A percentile compares a stretch with the other conserved stretches of the same genome.
phyloP scores from a whole-genome alignment of 2,329 filamentous ascomycete genomes.

The Ophiostoma sp. region DNA sequence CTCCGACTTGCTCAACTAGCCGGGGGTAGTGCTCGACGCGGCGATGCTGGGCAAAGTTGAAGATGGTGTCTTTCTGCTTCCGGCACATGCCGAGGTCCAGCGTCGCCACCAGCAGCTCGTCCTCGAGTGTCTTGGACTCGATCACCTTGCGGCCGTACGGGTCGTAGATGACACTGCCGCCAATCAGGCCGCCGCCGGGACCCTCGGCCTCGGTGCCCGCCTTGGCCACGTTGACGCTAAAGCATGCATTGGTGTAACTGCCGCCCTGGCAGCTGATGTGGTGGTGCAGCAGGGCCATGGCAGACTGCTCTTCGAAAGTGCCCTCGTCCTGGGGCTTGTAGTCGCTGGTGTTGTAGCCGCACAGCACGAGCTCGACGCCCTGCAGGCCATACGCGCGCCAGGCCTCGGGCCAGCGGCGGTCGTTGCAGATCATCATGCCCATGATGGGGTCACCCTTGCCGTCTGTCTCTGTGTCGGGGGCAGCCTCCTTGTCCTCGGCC shows the following conservation, averaged over 20 bases:
- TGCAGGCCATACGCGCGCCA: constrained; percentile 48
- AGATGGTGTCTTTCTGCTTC: constrained; percentile 44
- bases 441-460: constrained; percentile 37
- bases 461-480: constrained; percentile 36
- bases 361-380: constrained; percentile 40
- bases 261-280: constrained; percentile 45
- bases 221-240: constrained; percentile 43
- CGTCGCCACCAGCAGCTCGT: constrained; percentile 48
- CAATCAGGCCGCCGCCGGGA: constrained; percentile 42
- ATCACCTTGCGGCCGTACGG: constrained; percentile 47
- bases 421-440: constrained; percentile 51
- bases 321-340: constrained; percentile 40
- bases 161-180: constrained; percentile 43
- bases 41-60: constrained; percentile 42
- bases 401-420: constrained; percentile 47
- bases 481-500: constrained; percentile 30
- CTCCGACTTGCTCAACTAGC: constrained; percentile 39
- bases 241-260: constrained; percentile 48
- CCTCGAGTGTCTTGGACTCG: constrained; percentile 42
- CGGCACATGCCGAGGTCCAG: constrained; percentile 45
- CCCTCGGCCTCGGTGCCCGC: constrained; percentile 43
- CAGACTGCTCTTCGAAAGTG: constrained; percentile 38
- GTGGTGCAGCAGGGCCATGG: constrained; percentile 46
- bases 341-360: constrained; percentile 45
- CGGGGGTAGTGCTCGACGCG: constrained; percentile 40